Conservation (phyloP, 768 basidiomycete species). For the Lentinula sp. region DNA sequence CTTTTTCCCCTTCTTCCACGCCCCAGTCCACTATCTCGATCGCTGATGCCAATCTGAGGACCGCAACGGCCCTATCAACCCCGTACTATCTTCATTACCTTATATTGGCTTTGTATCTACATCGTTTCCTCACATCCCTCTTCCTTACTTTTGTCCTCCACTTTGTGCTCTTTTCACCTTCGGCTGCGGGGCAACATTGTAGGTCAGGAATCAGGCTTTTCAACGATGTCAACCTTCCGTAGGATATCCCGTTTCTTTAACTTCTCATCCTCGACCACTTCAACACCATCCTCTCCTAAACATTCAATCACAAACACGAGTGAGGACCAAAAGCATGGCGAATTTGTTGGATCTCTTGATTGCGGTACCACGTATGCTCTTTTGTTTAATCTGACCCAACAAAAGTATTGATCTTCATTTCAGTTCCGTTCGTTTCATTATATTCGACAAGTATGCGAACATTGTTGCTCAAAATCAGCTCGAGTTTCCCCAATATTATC, state of each 20-base stretch:
- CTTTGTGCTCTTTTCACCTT: background rate
- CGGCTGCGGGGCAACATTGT: background rate
- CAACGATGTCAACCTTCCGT: background rate
- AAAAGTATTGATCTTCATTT: background rate
- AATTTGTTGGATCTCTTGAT: constrained; percentile 90
- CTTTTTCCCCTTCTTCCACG: background rate
- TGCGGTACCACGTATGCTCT: constrained; percentile 85
- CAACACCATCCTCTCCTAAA: background rate
- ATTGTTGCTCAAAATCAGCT: constrained; percentile 85
- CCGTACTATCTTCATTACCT: background rate
- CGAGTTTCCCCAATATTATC: constrained; percentile 93
- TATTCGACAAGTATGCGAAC: constrained; percentile 84
- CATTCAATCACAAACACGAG: background rate
- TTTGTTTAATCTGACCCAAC: background rate
- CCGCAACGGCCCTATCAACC: background rate
- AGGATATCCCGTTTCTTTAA: constrained; percentile 3
- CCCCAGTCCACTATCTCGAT: background rate
- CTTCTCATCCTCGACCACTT: background rate
- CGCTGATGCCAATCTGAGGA: background rate
- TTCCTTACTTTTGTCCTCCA: background rate
- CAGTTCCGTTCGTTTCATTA: constrained; percentile 87
- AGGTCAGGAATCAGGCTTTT: background rate
- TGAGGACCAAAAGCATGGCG: constrained; percentile 41
- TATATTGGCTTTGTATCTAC: background rate
- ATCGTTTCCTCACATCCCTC: background rate